These are phyloP conservation scores for Collybia nuda DNA, from an alignment of 768 basidiomycete genomes.

Conservation along the genomic window DNA sequence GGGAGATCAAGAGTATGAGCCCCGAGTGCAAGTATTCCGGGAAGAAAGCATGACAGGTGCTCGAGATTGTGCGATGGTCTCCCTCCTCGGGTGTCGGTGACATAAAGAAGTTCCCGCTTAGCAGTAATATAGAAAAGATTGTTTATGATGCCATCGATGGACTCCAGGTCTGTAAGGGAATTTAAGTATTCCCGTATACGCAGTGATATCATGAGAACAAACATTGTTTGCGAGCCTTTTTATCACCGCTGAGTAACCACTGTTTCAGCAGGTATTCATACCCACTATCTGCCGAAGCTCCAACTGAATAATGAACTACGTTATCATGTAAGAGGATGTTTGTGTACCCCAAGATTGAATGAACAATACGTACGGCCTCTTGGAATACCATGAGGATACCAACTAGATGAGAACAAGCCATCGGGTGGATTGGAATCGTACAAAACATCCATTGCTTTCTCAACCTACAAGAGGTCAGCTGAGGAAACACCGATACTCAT, in stretches of 20 bases:
- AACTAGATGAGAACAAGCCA: slow-evolving; percentile 34
- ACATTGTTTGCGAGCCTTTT: slow-evolving; percentile 52
- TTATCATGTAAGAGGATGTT: background rate
- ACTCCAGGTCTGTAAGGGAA: slow-evolving; percentile 42
- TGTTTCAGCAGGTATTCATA: slow-evolving; percentile 72
- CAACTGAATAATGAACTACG: slow-evolving; percentile 47
- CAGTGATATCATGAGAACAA: slow-evolving; percentile 15
- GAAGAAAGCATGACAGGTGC: slow-evolving; percentile 71
- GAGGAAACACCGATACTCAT: background rate
- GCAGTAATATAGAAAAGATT: slow-evolving; percentile 59
- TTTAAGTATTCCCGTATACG: background rate
- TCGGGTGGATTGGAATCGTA: slow-evolving; percentile 27
- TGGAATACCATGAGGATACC: slow-evolving; percentile 24
- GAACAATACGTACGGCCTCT: slow-evolving; percentile 19
- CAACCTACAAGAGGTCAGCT: slow-evolving; percentile 19
- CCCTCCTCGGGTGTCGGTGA: slow-evolving; percentile 46
- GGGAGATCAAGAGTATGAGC: slow-evolving; percentile 42
- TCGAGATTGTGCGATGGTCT: slow-evolving; percentile 48
- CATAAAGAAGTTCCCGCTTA: slow-evolving; percentile 59
- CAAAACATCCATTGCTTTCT: slow-evolving; percentile 37
- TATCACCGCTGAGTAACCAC: slow-evolving; percentile 55
- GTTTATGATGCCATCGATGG: slow-evolving; percentile 52
- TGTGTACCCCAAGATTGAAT: background rate
- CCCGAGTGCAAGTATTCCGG: slow-evolving; percentile 66
- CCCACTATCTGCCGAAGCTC: slow-evolving; percentile 60